A percentile compares a stretch with the other conserved stretches of the same genome.
These are phyloP conservation scores for Pichia cactophila DNA, from an alignment of 1,139 yeast species.

Conservation along the genomic window DNA sequence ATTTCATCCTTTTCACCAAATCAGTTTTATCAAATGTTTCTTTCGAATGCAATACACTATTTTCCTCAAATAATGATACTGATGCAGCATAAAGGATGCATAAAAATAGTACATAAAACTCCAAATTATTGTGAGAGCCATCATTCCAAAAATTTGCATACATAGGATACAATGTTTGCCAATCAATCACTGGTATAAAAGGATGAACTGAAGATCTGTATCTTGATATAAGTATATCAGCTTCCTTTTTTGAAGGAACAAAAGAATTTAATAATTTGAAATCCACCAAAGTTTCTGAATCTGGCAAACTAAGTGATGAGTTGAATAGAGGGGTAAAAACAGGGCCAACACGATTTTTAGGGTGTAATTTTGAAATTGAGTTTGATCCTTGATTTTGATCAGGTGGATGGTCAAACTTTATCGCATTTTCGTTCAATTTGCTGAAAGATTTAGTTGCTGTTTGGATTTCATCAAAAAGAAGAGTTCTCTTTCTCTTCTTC, in stretches of 20 bases:
- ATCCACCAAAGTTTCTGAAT: slow-evolving; percentile 5
- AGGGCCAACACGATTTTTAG: slow-evolving; percentile 15
- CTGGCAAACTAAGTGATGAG: slow-evolving; percentile 13
- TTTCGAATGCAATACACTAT: slow-evolving; percentile 5
- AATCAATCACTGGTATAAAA: slow-evolving; percentile 18
- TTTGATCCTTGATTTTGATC: too few relatives aligned
- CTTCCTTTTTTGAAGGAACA: slow-evolving; percentile 13
- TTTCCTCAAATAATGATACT: slow-evolving; percentile 20
- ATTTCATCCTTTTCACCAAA: slow-evolving; percentile 5
- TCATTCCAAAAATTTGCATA: slow-evolving; percentile 20
- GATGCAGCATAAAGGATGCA: slow-evolving; percentile 21
- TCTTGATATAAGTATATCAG: slow-evolving; percentile 17
- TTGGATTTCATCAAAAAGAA: not conserved
- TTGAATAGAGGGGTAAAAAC: slow-evolving; percentile 18
- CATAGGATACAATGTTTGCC: slow-evolving; percentile 12
- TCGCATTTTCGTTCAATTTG: not conserved
- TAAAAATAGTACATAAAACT: slow-evolving; percentile 16
- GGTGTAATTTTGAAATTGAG: slow-evolving; percentile 1
- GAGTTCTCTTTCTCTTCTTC: not conserved
- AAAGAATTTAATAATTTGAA: slow-evolving; percentile 9
- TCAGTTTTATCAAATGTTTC: not conserved
- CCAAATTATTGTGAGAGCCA: slow-evolving; percentile 5
- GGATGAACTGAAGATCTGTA: slow-evolving; percentile 19
- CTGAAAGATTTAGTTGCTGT: not conserved
- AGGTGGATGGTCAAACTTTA: too few relatives aligned